Base-by-base conservation (phyloP, 768 basidiomycete species). In the Boletellus sp. region DNA sequence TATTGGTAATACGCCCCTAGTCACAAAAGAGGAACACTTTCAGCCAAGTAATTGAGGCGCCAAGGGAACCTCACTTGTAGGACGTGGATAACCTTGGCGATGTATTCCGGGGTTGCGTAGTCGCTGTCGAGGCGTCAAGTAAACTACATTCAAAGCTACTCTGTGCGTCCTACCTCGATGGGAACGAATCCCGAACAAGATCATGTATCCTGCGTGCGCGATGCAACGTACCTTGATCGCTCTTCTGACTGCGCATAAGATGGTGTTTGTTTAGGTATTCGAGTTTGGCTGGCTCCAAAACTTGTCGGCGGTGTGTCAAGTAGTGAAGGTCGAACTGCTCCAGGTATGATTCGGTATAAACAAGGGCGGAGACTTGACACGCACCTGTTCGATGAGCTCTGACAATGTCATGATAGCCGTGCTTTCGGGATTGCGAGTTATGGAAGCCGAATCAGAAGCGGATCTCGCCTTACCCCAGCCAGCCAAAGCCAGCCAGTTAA, bases 401-500 rank as follows among this genome's bases (percentile, higher is more conserved):
- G 83, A 63, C 22, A 84, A 58, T 28, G 69, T 77, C 79, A 85
- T 78, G 12, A 88, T 63, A 11, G 74, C 68, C 1, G 84, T 87
- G 60, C 84, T 85, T 41, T 85, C 83, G 0, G 85, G 85, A 1
- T 79, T 78, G 31, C 72, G 70, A 28, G 73, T 43, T 19, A 54
- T 46, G 34, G 60, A 46, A 4, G 47, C 53, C 53, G 50, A 55
- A 57, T 51, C 54, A 50, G 53, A 48, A 58, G 65, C 45, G 36
- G 63, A 54, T 26, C 58, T 47, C 74, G 75, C 9, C 77, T 80
- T 60, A 20, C 93, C 90, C 90, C 94, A 97, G 1, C 96, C 94
- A n/a, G 91, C 85, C 16, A 98, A 73, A 6, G 91, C 91, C 8
- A 97, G 78, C 85, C 94, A 98, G 61, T 98, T 98, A 22, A 94